Conservation (phyloP, 2,329 filamentous ascomycete species). For the Penicillium sclerotiorum region DNA sequence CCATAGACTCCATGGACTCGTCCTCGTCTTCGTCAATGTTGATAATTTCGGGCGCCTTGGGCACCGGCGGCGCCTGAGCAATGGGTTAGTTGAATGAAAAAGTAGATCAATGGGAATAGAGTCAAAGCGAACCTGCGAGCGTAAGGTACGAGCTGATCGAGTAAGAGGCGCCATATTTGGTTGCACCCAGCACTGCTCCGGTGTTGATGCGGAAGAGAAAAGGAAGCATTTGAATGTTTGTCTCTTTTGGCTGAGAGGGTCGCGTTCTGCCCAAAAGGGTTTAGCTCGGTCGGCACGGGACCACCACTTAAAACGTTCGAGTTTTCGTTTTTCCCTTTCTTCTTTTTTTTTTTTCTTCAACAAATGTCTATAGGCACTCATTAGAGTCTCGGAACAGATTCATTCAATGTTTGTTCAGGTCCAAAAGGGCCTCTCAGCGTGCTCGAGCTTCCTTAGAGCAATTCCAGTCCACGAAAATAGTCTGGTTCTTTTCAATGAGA, state of each 20-base stretch:
- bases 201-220: slow-evolving; percentile 25
- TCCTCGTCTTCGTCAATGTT: slow-evolving; percentile 42
- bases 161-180: slow-evolving; percentile 44
- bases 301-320: slow-evolving; percentile 21
- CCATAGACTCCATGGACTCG: slow-evolving; percentile 30
- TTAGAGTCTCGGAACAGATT: slow-evolving; percentile 99
- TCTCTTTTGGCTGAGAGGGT: slow-evolving; percentile 33
- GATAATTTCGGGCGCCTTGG: slow-evolving; percentile 40
- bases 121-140: slow-evolving; percentile 21
- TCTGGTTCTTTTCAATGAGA: slow-evolving; percentile 61
- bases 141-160: slow-evolving; percentile 33
- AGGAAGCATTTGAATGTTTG: slow-evolving; percentile 29
- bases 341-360: slow-evolving; percentile 53
- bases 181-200: background rate
- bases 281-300: slow-evolving; percentile 37
- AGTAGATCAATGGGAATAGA: slow-evolving; percentile 1
- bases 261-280: slow-evolving; percentile 35
- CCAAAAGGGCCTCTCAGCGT: slow-evolving; percentile 79
- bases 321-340: slow-evolving; percentile 40
- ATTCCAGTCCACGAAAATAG: slow-evolving; percentile 72
- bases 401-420: slow-evolving; percentile 91
- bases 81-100: slow-evolving; percentile 7
- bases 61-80: background rate
- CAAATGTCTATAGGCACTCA: slow-evolving; percentile 75
- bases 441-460: slow-evolving; percentile 96